phyloP scores from a whole-genome alignment of 305 asterid genomes.

The Vinca major region DNA sequence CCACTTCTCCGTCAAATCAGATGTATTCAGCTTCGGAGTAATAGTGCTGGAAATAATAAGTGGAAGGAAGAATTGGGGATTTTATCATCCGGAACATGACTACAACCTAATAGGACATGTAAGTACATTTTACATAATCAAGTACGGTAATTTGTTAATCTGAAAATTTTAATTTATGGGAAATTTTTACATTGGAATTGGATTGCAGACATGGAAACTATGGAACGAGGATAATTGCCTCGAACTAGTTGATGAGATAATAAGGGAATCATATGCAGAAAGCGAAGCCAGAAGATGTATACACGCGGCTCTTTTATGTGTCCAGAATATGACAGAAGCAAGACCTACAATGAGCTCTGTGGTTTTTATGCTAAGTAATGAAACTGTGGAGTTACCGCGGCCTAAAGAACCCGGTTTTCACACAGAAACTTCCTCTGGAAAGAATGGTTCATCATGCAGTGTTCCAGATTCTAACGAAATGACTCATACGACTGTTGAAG shows the following conservation, averaged over 20 bases:
- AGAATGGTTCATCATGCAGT: conserved; percentile 33
- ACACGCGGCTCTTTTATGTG: conserved; percentile 50
- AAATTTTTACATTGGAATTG: conserved; percentile 16
- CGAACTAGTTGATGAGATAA: conserved; percentile 20
- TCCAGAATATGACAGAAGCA: conserved; percentile 44
- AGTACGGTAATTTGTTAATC: conserved; percentile 23
- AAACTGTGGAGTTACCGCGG: conserved; percentile 40
- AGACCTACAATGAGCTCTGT: conserved; percentile 66
- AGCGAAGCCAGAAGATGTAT: conserved; percentile 26
- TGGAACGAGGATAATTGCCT: conserved; percentile 25
- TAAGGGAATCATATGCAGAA: conserved; percentile 11
- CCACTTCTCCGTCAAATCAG: conserved; percentile 53
- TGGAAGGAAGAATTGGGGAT: conserved; percentile 31
- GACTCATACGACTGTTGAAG: conserved; percentile 6
- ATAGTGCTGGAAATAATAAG: conserved; percentile 30
- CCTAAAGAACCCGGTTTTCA: conserved; percentile 69
- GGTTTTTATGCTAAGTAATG: conserved; percentile 16
- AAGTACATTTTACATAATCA: conserved; percentile 10
- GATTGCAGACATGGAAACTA: conserved; percentile 27
- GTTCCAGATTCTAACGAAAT: conserved; percentile 23
- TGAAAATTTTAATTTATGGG: conserved; percentile 77
- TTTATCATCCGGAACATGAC: conserved; percentile 30
- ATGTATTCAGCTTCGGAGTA: conserved; percentile 37
- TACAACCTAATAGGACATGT: conserved; percentile 29
- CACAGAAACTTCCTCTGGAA: conserved; percentile 36